Percentiles rank a stretch among this genome's conserved stretches.
phyloP scores from a whole-genome alignment of 768 basidiomycete species.

The Austroboletus festivus region DNA sequence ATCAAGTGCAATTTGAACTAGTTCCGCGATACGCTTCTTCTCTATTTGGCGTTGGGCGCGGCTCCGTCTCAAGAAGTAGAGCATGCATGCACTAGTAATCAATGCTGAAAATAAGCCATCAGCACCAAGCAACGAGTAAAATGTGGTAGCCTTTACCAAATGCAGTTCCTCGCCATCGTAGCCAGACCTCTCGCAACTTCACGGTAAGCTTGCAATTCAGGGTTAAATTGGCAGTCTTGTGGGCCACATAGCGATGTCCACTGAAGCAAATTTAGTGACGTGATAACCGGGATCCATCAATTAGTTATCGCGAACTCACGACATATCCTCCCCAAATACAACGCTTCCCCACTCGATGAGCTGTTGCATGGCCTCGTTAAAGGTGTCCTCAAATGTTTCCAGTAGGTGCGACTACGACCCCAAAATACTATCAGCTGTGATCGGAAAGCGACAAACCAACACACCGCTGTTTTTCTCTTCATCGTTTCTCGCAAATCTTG shows the following conservation, averaged over 20 bases:
- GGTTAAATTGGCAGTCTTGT: conserved; percentile 63
- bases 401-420: conserved; percentile 50
- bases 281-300: conserved; percentile 22
- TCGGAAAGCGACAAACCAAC: conserved; percentile 21
- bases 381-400: conserved; percentile 65
- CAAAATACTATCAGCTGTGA: conserved; percentile 18
- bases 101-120: conserved; percentile 26
- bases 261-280: conserved; percentile 38
- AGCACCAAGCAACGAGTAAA: conserved; percentile 11
- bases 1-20: conserved; percentile 79
- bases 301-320: conserved; percentile 46
- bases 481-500: conserved; percentile 53
- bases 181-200: conserved; percentile 63
- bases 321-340: conserved; percentile 57
- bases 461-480: conserved; percentile 55
- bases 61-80: conserved; percentile 24
- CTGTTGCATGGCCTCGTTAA: conserved; percentile 76
- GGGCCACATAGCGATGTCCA: conserved; percentile 71
- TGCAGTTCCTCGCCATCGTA: conserved; percentile 61
- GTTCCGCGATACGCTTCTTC: conserved; percentile 59
- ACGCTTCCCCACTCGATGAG: conserved; percentile 72
- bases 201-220: conserved; percentile 66
- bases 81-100: conserved; percentile 16
- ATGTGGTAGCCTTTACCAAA: conserved; percentile 44
- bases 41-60: conserved; percentile 55